phyloP scores from a whole-genome alignment of 768 basidiomycete species.

The Russula sp. region DNA sequence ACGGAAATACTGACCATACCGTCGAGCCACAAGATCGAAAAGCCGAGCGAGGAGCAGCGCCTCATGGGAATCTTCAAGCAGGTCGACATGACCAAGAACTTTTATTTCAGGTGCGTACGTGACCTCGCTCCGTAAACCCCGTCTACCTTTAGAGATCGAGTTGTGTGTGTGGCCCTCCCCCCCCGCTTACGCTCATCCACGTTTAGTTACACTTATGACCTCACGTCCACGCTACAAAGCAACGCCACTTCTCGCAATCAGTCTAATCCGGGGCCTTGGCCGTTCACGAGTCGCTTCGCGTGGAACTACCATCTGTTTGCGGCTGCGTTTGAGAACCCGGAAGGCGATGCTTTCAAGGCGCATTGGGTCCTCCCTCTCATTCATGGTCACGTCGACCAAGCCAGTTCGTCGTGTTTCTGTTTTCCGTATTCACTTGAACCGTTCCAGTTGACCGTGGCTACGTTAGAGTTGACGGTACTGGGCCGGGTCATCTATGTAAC shows the following conservation, averaged over 20 bases:
- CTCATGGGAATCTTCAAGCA: conserved; percentile 89
- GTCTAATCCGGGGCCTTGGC: conserved; percentile 41
- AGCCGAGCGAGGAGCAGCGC: conserved; percentile 82
- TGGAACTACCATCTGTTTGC: conserved; percentile 92
- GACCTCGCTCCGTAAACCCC: not conserved
- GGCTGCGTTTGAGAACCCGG: conserved; percentile 48
- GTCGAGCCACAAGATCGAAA: conserved; percentile 77
- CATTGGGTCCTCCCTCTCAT: conserved; percentile 89
- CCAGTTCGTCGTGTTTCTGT: conserved; percentile 57
- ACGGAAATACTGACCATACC: conserved; percentile 77
- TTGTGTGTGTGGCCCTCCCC: not conserved
- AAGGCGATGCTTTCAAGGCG: conserved; percentile 39
- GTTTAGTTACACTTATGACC: conserved; percentile 86
- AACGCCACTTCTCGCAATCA: conserved; percentile 63
- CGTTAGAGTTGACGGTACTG: conserved; percentile 81
- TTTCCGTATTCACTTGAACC: not conserved
- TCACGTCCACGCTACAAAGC: conserved; percentile 91
- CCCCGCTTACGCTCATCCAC: not conserved
- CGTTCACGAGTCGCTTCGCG: conserved; percentile 81
- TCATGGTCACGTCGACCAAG: conserved; percentile 97
- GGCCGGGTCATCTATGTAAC: conserved; percentile 89
- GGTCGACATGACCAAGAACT: conserved; percentile 98
- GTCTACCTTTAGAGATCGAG: not conserved
- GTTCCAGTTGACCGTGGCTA: not conserved
- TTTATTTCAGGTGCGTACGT: conserved; percentile 78